Evolutionary conservation across 225 moss, liverwort and hornwort genomes (phyloP), one percentile per base, ranked within the genome.

Genomic region (Physcomitrium patens): DNA sequence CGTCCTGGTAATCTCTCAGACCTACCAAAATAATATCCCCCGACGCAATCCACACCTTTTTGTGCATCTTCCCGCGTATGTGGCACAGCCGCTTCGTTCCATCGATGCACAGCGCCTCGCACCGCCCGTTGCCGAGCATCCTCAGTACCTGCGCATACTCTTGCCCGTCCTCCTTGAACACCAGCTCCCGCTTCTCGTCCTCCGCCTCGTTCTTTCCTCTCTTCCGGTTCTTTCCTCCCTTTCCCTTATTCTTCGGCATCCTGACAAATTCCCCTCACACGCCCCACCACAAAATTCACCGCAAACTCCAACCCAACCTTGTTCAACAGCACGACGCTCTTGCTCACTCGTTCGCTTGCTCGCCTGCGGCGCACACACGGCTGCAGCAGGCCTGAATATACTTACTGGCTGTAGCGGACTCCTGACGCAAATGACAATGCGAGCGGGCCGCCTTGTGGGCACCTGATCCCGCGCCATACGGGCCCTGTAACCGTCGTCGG

Each of bases 181-280:
- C 87, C 14, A 90, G 77, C 83, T 90, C 90, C 57, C 90, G 80
- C 80, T 90, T 90, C 83, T 90, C 90, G 62, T 87, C 90, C 71
- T 90, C 90, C 19, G 87, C 90, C 77, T 90, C 90, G 59, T 90
- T 90, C 85, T 90, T 90, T 68, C 87, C 90, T 53, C 87, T 83
- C 80, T 90, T 90, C 76, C 90, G 60, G 76, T 90, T 90, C 83
- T 90, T 90, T 52, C 90, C 90, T 85, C 90, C 90, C 87, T 90
- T 90, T 75, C 90, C 87, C 51, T 90, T 90, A 20, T 90, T 90
- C 87, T 90, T 90, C 85, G 90, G 88, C 88, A 87, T 87, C 7
- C 19, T 65, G 49, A 23, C 59, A 12, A 52, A 66, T 54, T 26
- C n/a, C 0, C 37, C 22, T 27, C 60, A 20, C 14, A 15, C 0